These are phyloP conservation scores for Amaranthus tricolor DNA, from an alignment of 179 eudicot species.

Conservation along the genomic window DNA sequence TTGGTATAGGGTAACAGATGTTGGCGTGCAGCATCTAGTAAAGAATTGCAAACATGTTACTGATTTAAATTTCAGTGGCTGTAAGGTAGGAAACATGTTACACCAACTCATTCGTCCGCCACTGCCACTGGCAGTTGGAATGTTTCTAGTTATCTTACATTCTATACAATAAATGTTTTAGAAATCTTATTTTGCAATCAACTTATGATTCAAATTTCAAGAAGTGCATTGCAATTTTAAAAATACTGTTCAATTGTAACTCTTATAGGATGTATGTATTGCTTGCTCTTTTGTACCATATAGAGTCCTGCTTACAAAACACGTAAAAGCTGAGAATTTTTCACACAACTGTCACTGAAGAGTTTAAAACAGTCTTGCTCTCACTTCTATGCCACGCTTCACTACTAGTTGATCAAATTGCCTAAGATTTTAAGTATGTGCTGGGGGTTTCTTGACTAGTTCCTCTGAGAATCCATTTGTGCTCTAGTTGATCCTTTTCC, in stretches of 20 bases:
- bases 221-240: neutral
- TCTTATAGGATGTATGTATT: neutral
- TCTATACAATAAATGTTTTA: neutral
- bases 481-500: neutral
- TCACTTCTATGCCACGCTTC: neutral
- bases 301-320: neutral
- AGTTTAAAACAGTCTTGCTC: neutral
- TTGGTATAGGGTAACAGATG: conserved; percentile 70
- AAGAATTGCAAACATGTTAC: conserved; percentile 60
- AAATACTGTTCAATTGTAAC: neutral
- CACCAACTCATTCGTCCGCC: neutral
- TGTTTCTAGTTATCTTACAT: neutral
- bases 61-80: conserved; percentile 93
- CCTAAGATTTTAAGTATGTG: conserved; percentile 1
- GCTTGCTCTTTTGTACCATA: conserved; percentile 3
- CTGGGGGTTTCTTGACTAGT: neutral
- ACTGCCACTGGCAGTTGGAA: neutral
- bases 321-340: neutral
- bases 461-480: neutral
- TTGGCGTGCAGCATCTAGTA: conserved; percentile 60
- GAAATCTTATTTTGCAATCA: neutral
- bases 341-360: neutral
- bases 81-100: conserved; percentile 59
- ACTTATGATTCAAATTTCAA: neutral
- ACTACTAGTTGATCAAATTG: neutral